Evolutionary conservation across 78 protist species (phyloP).

Genomic region (Tieghemostelium lacteum): DNA sequence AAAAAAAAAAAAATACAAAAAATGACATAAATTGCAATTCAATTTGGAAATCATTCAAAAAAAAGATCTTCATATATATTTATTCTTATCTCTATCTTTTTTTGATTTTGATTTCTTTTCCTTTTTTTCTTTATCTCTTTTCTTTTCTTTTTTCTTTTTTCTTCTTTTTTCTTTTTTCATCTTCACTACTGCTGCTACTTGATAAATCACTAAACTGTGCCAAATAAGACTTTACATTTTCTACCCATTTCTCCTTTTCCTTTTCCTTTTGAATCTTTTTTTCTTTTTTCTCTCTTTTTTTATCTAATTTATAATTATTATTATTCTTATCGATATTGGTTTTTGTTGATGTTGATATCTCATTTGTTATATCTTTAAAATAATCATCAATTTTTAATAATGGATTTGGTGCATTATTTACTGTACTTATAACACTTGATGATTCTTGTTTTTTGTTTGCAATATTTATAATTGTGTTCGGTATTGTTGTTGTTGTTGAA

Average conservation of each 20-base stretch:
- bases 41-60: too few relatives aligned
- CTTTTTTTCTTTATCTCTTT: slow-evolving; percentile 8
- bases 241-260: slow-evolving; percentile 60
- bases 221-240: slow-evolving; percentile 57
- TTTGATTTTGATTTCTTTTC: too few relatives aligned
- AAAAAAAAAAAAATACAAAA: too few relatives aligned
- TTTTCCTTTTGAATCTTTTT: slow-evolving; percentile 2
- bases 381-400: neutral
- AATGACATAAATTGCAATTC: too few relatives aligned
- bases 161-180: neutral
- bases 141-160: slow-evolving; percentile 18
- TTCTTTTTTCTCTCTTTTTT: slow-evolving; percentile 1
- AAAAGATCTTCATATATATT: too few relatives aligned
- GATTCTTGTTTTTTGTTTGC: neutral
- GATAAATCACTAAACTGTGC: slow-evolving; percentile 41
- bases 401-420: neutral
- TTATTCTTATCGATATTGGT: neutral
- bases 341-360: neutral
- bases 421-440: neutral
- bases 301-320: neutral
- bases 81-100: too few relatives aligned
- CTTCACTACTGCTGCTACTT: neutral
- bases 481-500: slow-evolving; percentile 4
- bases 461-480: neutral
- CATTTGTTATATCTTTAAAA: neutral